These are phyloP conservation scores for Pestalotiopsis sp. DNA, from an alignment of 2,329 filamentous ascomycete genomes.

Conservation along the genomic window DNA sequence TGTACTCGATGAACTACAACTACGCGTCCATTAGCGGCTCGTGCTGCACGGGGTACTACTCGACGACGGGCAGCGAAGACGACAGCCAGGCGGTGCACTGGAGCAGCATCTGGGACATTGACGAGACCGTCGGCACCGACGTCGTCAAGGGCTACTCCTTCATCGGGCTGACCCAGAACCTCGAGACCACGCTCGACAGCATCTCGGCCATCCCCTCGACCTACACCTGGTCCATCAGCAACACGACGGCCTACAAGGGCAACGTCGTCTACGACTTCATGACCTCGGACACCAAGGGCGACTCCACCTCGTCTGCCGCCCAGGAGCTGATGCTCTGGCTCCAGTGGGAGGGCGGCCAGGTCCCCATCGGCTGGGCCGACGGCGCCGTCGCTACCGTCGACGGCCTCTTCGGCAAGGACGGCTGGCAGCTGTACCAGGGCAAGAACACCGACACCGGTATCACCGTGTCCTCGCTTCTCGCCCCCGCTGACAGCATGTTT, in stretches of 20 bases:
- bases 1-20: conserved; percentile 49
- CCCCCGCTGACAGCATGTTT: conserved; percentile 36
- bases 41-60: conserved; percentile 41
- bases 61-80: conserved; percentile 32
- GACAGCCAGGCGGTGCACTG: conserved; percentile 35
- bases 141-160: conserved; percentile 47
- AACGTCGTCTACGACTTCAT: conserved; percentile 26
- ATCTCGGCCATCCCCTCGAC: conserved; percentile 42
- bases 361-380: conserved; percentile 43
- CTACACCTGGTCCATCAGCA: conserved; percentile 42
- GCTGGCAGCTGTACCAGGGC: conserved; percentile 45
- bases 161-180: conserved; percentile 43
- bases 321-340: conserved; percentile 50
- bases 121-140: conserved; percentile 34
- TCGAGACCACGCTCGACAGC: conserved; percentile 39
- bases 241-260: conserved; percentile 42
- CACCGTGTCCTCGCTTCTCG: conserved; percentile 40
- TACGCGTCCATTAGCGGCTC: conserved; percentile 39
- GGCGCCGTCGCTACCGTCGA: conserved; percentile 37
- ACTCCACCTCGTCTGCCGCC: conserved; percentile 39
- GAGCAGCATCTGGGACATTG: conserved; percentile 41
- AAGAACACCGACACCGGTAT: conserved; percentile 44
- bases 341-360: conserved; percentile 44
- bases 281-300: conserved; percentile 43
- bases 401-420: conserved; percentile 36